A percentile compares a stretch with the other conserved stretches of the same genome.
Evolutionary conservation across 192 early-diverging fungal genomes (phyloP).

Genomic region (Umbelopsis isabellina): DNA sequence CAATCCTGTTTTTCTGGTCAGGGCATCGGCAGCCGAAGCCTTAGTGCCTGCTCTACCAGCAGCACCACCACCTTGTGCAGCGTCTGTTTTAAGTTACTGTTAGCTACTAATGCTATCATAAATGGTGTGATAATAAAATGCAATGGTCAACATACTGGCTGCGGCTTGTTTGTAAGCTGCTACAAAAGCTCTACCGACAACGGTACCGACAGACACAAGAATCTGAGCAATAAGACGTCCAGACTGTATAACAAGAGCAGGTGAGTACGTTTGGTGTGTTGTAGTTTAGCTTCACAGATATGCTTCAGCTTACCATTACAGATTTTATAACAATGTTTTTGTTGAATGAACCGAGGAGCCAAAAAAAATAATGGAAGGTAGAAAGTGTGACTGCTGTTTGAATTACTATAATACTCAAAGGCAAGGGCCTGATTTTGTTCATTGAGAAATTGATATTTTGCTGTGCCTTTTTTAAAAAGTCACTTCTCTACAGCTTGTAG

Average conservation of each 20-base stretch:
- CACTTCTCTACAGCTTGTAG: no score
- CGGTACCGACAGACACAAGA: slow-evolving; percentile 74
- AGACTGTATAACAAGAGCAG: slow-evolving; percentile 51
- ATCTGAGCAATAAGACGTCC: slow-evolving; percentile 76
- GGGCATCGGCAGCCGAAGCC: slow-evolving; percentile 65
- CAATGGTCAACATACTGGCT: slow-evolving; percentile 63
- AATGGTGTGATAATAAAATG: background rate
- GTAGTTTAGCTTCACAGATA: background rate
- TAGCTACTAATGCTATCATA: no score
- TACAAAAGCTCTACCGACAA: slow-evolving; percentile 89
- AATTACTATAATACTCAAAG: no score
- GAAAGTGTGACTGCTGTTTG: no score
- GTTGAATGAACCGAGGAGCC: background rate
- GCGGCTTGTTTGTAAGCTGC: slow-evolving; percentile 92
- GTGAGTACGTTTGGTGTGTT: background rate
- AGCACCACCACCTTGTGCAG: slow-evolving; percentile 65
- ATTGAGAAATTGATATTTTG: no score
- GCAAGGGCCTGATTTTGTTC: no score
- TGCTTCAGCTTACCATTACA: background rate
- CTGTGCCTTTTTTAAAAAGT: no score
- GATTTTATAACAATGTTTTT: slow-evolving; percentile 7
- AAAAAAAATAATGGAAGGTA: no score
- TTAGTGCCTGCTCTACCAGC: slow-evolving; percentile 55
- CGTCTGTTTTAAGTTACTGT: slow-evolving; percentile 45
- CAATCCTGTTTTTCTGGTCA: slow-evolving; percentile 81